These are phyloP conservation scores for Curvularia lunata DNA, from an alignment of 2,329 filamentous ascomycete species.

Conservation along the genomic window DNA sequence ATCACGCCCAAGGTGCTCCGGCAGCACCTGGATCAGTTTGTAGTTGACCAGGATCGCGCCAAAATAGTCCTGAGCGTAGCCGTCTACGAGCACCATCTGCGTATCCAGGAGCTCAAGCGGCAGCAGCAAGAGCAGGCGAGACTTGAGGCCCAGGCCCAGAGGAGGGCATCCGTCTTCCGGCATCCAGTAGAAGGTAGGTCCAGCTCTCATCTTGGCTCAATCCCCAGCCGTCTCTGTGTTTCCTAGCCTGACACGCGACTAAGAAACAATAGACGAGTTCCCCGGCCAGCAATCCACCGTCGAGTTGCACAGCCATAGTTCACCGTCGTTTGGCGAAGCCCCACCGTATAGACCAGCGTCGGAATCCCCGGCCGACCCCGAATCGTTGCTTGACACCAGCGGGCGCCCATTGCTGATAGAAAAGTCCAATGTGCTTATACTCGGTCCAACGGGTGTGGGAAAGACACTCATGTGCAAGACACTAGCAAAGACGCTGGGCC, in stretches of 20 bases:
- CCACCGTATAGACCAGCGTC: conserved; percentile 31
- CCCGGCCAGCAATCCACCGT: conserved; percentile 65
- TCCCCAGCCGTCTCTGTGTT: neutral
- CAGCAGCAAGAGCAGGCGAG: conserved; percentile 81
- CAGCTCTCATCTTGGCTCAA: conserved; percentile 21
- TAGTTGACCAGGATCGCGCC: conserved; percentile 92
- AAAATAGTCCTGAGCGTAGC: conserved; percentile 93
- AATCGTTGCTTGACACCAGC: conserved; percentile 60
- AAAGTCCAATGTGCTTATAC: conserved; percentile 90
- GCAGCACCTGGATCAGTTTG: conserved; percentile 90
- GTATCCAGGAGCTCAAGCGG: conserved; percentile 75
- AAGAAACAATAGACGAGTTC: conserved; percentile 61
- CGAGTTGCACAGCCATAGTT: conserved; percentile 33
- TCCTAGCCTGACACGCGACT: conserved; percentile 28
- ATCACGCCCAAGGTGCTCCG: conserved; percentile 74
- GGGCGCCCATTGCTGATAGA: conserved; percentile 73
- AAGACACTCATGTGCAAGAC: conserved; percentile 97
- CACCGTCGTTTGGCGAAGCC: conserved; percentile 23
- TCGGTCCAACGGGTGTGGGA: conserved; percentile 92
- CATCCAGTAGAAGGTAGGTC: conserved; percentile 78
- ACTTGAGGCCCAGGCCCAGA: conserved; percentile 71
- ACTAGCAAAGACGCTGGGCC: conserved; percentile 87
- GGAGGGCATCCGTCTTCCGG: conserved; percentile 70
- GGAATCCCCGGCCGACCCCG: conserved; percentile 36
- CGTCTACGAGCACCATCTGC: conserved; percentile 96